Evolutionary conservation across 2,329 filamentous ascomycete genomes (phyloP), one percentile per base, ranked within the genome.

Genomic region (Microdochium paspali): DNA sequence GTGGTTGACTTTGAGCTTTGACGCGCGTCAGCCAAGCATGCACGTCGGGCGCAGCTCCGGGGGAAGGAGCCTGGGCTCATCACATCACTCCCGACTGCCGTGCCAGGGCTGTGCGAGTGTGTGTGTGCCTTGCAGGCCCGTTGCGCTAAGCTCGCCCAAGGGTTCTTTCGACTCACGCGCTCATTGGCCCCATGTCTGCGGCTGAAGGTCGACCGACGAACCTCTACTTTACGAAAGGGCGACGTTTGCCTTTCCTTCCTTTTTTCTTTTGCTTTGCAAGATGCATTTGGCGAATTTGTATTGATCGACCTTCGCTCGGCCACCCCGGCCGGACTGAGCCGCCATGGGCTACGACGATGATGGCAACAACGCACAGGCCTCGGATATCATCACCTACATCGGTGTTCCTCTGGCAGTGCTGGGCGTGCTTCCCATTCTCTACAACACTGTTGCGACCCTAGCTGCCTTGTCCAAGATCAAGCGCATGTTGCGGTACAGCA

Each of bases 401-500:
- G 74, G 74, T 53, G 66, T 83, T 2, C 80, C 80, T 2, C 65
- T 83, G 18, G 79, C 75, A 1, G 70, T 82, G 2, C 61, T 82
- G 2, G 77, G 76, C 40, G 74, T 84, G 21, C 67, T 84, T 5
- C 81, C 81, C 0, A 84, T 84, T 45, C 67, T 85, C 40, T 85
- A 84, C 65, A 85, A 83, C 56, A 82, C 76, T 20, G 65, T 79
- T 46, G 70, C 74, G 24, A 82, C 79, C 3, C 71, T 84, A 24
- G 66, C 77, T 13, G 80, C 78, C 2, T 67, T 82, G 2, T 78
- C 78, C 32, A 74, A 74, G 44, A 80, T 85, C 61, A 75, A 74
- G 58, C 74, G 73, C 48, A 75, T 76, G 62, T 71, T 85, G 3
- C 65, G 73, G 15, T 71, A 71, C 47, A 76, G 77, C 59, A 71